Conservation (phyloP, 176 grass and related monocot species). For the Oryza meyeriana region DNA sequence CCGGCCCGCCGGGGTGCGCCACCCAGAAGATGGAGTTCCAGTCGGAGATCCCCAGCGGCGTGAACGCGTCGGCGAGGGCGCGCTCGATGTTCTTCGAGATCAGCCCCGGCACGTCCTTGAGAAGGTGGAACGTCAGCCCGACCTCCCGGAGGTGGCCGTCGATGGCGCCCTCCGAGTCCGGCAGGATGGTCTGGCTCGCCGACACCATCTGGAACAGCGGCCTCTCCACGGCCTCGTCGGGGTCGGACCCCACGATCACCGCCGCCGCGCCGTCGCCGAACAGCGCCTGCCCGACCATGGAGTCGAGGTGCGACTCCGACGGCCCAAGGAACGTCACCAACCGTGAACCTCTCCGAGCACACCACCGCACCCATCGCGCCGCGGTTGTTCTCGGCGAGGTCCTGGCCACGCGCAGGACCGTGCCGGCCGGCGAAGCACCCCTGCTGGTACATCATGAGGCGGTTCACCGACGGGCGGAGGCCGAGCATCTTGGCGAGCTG, state of each 20-base stretch:
- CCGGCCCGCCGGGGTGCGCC: conserved; percentile 75
- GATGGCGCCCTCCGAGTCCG: conserved; percentile 88
- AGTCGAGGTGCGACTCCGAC: conserved; percentile 75
- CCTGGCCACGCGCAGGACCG: conserved; percentile 87
- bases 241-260: conserved; percentile 69
- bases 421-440: conserved; percentile 88
- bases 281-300: conserved; percentile 81
- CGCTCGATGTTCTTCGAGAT: conserved; percentile 91
- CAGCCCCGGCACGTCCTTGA: conserved; percentile 84
- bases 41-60: conserved; percentile 66
- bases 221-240: conserved; percentile 44
- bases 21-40: conserved; percentile 95
- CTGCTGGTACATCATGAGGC: conserved; percentile 98
- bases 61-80: conserved; percentile 64
- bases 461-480: conserved; percentile 64
- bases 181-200: conserved; percentile 76
- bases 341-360: conserved; percentile 94
- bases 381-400: conserved; percentile 96
- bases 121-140: conserved; percentile 82
- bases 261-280: conserved; percentile 79
- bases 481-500: conserved; percentile 86
- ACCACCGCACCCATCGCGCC: conserved; percentile 65
- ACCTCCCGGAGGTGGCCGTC: conserved; percentile 82
- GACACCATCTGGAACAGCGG: conserved; percentile 83
- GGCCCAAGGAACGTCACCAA: conserved; percentile 85